Evolutionary conservation across 2,329 filamentous ascomycete species (phyloP).

Genomic region (Pseudocercospora eumusae): DNA sequence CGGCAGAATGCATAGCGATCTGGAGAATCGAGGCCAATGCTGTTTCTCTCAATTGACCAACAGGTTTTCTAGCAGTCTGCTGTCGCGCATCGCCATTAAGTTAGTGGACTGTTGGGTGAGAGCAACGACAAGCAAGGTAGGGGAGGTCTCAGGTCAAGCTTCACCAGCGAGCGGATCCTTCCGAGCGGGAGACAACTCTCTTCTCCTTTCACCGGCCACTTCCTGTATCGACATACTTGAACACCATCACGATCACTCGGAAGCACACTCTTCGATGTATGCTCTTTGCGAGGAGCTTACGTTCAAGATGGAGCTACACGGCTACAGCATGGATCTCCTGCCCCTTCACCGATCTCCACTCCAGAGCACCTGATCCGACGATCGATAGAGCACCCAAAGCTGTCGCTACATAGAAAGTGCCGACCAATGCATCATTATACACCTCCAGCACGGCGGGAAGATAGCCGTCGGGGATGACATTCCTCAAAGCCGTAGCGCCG

Average conservation of each 20-base stretch:
- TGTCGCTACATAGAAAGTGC: slow-evolving; percentile 61
- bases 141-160: too few species aligned
- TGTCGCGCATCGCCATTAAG: too few species aligned
- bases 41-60: too few species aligned
- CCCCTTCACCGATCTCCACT: slow-evolving; percentile 65
- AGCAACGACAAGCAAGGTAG: too few species aligned
- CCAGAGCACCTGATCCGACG: slow-evolving; percentile 56
- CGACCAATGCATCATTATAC: slow-evolving; percentile 62
- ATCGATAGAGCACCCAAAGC: slow-evolving; percentile 56
- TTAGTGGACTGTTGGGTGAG: too few species aligned
- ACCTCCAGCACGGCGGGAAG: slow-evolving; percentile 57
- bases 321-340: slow-evolving; percentile 4
- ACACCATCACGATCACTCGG: not conserved
- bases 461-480: slow-evolving; percentile 52
- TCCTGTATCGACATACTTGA: not conserved
- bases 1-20: too few species aligned
- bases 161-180: too few species aligned
- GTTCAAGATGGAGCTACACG: not conserved
- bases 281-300: not conserved
- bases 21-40: too few species aligned
- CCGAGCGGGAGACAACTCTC: not conserved
- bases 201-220: not conserved
- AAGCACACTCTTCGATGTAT: not conserved
- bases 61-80: too few species aligned
- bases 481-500: slow-evolving; percentile 61